These are phyloP conservation scores for Hypoxylon sp. DNA, from an alignment of 2,329 filamentous ascomycete genomes.

Conservation along the genomic window DNA sequence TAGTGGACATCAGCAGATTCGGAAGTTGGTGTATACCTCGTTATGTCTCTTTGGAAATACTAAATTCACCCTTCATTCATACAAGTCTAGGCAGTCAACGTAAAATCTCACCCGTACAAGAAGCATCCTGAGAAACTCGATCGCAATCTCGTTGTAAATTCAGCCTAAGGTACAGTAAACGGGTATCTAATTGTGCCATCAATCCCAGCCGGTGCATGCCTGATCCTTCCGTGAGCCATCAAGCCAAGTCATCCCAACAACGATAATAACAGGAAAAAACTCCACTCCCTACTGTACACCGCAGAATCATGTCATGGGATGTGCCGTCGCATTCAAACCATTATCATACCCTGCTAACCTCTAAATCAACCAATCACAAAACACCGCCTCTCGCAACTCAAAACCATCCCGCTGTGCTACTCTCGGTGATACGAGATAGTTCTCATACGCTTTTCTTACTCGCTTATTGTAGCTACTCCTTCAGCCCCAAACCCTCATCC, in stretches of 20 bases:
- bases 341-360: conserved; percentile 30
- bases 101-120: too few relatives aligned
- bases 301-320: conserved; percentile 20
- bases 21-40: background rate
- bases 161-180: conserved; percentile 42
- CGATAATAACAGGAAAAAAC: conserved; percentile 12
- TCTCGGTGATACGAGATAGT: background rate
- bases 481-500: conserved; percentile 46
- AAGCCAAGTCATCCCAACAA: conserved; percentile 21
- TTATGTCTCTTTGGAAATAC: conserved; percentile 2
- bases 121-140: background rate
- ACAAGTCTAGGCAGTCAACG: background rate
- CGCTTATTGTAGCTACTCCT: conserved; percentile 22
- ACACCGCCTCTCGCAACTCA: background rate
- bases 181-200: conserved; percentile 48
- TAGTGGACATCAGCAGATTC: background rate
- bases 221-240: conserved; percentile 20
- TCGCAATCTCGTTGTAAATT: conserved; percentile 40
- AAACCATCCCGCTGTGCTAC: background rate
- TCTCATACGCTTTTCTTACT: background rate
- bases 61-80: background rate
- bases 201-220: conserved; percentile 29
- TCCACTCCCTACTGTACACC: background rate
- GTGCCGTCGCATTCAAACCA: conserved; percentile 21
- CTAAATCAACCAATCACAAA: conserved; percentile 21